phyloP scores from a whole-genome alignment of 306 rosid species.

The Benincasa hispida region DNA sequence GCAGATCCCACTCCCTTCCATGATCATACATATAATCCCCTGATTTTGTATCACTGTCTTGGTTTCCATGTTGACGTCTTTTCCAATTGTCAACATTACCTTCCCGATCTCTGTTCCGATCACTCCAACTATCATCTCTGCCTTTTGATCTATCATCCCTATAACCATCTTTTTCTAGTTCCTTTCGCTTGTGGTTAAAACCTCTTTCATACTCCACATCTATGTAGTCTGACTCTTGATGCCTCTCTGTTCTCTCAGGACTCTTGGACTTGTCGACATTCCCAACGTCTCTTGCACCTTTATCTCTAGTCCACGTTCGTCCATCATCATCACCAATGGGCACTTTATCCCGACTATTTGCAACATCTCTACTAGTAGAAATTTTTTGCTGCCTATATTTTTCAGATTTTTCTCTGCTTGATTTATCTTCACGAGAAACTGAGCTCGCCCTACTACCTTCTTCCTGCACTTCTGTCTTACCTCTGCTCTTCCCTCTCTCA shows the following conservation, averaged over 20 bases:
- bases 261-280: conserved; percentile 49
- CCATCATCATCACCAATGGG: conserved; percentile 58
- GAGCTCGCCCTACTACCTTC: conserved; percentile 37
- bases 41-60: conserved; percentile 60
- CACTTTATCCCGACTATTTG: conserved; percentile 51
- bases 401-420: conserved; percentile 47
- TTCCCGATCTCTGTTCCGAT: conserved; percentile 69
- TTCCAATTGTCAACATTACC: conserved; percentile 83
- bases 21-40: conserved; percentile 55
- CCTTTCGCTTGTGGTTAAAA: conserved; percentile 57
- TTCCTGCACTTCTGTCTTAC: conserved; percentile 41
- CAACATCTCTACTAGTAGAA: conserved; percentile 33
- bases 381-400: conserved; percentile 55
- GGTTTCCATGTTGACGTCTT: conserved; percentile 47
- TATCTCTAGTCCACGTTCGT: conserved; percentile 43
- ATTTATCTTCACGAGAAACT: conserved; percentile 37
- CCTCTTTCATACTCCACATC: conserved; percentile 61
- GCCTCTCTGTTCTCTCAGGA: conserved; percentile 71
- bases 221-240: conserved; percentile 49
- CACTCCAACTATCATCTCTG: conserved; percentile 68
- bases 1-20: conserved; percentile 85
- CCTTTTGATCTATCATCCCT: conserved; percentile 73
- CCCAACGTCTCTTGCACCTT: conserved; percentile 41
- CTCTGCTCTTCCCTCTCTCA: conserved; percentile 66
- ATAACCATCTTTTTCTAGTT: conserved; percentile 53